phyloP scores from a whole-genome alignment of 805 yeast genomes.

The Kregervanrija pseudodelftensis region DNA sequence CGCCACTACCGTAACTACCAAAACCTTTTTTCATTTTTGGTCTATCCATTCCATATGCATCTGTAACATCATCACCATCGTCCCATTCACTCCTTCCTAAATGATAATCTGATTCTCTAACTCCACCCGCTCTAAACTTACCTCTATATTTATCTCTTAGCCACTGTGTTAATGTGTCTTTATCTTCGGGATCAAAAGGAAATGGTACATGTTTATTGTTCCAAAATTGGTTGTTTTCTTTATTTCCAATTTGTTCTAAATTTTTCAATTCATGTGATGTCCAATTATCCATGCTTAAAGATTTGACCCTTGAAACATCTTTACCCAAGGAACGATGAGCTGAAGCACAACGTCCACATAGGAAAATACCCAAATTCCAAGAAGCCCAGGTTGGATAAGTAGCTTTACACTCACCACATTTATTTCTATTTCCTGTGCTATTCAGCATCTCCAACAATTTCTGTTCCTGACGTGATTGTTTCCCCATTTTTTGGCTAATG shows the following conservation, averaged over 20 bases:
- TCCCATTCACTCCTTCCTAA: conserved; percentile 14
- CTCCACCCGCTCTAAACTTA: conserved; percentile 39
- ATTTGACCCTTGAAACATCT: conserved; percentile 59
- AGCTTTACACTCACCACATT: conserved; percentile 74
- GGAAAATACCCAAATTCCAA: conserved; percentile 53
- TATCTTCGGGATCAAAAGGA: conserved; percentile 72
- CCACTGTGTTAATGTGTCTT: conserved; percentile 45
- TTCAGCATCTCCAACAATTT: conserved; percentile 53
- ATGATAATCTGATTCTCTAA: conserved; percentile 31
- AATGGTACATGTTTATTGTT: conserved; percentile 61
- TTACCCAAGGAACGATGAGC: conserved; percentile 62
- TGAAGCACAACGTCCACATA: conserved; percentile 83
- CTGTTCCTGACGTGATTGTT: conserved; percentile 18
- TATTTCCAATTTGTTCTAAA: conserved; percentile 49
- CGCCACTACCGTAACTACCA: conserved; percentile 11
- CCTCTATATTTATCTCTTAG: conserved; percentile 67
- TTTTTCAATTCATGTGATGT: conserved; percentile 42
- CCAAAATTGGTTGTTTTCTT: conserved; percentile 53
- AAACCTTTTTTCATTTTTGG: not conserved
- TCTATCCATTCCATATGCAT: conserved; percentile 11
- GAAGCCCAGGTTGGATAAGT: conserved; percentile 55
- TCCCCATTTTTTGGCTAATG: no score
- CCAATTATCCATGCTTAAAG: conserved; percentile 73
- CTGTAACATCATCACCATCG: conserved; percentile 8
- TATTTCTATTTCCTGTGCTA: conserved; percentile 50